Evolutionary conservation across 139 green algal species (phyloP), one percentile per base, ranked within the genome.

Genomic region (Medakamo hakoo): DNA sequence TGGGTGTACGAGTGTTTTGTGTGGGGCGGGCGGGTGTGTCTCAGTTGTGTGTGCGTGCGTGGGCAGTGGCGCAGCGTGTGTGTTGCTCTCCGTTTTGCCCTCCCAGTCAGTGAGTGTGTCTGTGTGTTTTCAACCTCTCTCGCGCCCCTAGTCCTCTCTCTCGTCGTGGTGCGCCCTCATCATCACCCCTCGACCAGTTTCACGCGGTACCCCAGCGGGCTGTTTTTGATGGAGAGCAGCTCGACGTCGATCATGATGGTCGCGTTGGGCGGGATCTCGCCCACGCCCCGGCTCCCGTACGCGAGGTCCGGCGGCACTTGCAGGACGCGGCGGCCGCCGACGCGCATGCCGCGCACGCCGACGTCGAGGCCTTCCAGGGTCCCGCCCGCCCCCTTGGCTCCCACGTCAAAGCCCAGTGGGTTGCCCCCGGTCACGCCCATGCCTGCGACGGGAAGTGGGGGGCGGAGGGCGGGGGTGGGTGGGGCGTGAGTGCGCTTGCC

Each of bases 321-420:
- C 22, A 90, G 64, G 59, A 79, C 76, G 16, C 88, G 78, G 4
- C 84, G 66, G 3, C 82, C 84, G 4, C 87, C 87, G 9, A 92
- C 72, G 9, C 74, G 70, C 88, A 95, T 96, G 32, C 88, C 88
- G 0, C 83, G 67, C 57, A 94, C 78, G 0, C 85, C 87, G 57
- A 92, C 60, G 63, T 94, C 86, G 16, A 94, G 71, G 5, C 86
- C 85, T 4, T 65, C 63, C 3, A 93, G 73, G 4, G 79, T 82
- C 30, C 84, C 83, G 52, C 82, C 68, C 4, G 77, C 65, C 4
- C 75, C 77, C 4, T 63, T 59, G 21, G 70, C 70, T 0, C 88
- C 88, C 1, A 96, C 73, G 59, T 96, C 84, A 78, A 96, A 96
- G 2, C 89, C 89, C 4, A 92, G 67, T 2, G 89, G 89, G 1